phyloP scores from a whole-genome alignment of 2,329 filamentous ascomycete species.

The Tolypocladium tundrense region DNA sequence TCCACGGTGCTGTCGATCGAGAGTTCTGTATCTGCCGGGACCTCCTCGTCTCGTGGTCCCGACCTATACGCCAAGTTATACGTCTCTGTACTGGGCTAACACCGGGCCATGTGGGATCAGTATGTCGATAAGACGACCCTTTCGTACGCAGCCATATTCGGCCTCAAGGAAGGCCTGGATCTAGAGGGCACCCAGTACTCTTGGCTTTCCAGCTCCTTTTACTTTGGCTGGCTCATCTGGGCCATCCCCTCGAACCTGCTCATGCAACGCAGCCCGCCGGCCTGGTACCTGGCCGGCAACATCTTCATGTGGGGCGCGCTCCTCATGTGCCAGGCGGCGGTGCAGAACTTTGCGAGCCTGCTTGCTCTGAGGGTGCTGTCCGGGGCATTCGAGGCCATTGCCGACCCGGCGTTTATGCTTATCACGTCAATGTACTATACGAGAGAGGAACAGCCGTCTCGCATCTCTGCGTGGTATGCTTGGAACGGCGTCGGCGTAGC shows the following conservation, averaged over 20 bases:
- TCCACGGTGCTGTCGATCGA: neutral
- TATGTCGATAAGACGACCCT: constrained; percentile 40
- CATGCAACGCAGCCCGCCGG: constrained; percentile 23
- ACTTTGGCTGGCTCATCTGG: constrained; percentile 28
- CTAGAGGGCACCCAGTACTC: constrained; percentile 49
- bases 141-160: constrained; percentile 56
- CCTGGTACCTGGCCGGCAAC: constrained; percentile 26
- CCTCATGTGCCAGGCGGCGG: constrained; percentile 40
- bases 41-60: too few relatives aligned
- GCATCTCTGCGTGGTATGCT: constrained; percentile 49
- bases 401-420: constrained; percentile 43
- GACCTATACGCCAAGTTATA: too few relatives aligned
- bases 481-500: constrained; percentile 51
- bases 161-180: constrained; percentile 46
- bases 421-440: constrained; percentile 59
- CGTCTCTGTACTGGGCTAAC: neutral
- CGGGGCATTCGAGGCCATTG: constrained; percentile 52
- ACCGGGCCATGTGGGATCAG: neutral
- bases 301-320: constrained; percentile 47
- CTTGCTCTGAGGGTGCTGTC: constrained; percentile 47
- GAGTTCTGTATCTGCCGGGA: too few relatives aligned
- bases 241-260: constrained; percentile 19
- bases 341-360: constrained; percentile 44
- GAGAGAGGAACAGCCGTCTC: constrained; percentile 48
- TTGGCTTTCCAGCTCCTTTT: constrained; percentile 25